Evolutionary conservation across 768 basidiomycete genomes (phyloP).

Genomic region (Lactifluus pinguis): DNA sequence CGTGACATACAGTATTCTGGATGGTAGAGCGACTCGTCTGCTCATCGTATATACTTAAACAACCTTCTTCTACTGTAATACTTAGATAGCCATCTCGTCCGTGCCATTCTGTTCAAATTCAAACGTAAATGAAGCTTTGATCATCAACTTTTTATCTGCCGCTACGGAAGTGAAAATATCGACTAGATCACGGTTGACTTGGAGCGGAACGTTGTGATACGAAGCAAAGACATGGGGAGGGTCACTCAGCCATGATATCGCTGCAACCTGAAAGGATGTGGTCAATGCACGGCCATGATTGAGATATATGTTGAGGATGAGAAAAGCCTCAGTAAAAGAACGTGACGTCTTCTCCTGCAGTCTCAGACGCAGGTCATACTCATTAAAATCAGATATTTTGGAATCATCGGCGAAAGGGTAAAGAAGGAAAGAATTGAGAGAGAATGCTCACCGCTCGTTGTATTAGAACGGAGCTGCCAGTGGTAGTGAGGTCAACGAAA

Average conservation of each 20-base stretch:
- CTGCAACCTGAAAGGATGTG: not conserved
- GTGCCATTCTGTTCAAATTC: too few relatives aligned
- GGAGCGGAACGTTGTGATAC: not conserved
- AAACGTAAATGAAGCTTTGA: too few relatives aligned
- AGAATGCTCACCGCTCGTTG: constrained; percentile 1
- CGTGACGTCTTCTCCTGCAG: constrained; percentile 15
- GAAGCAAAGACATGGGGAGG: not conserved
- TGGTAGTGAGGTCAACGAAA: not conserved
- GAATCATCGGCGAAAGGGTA: constrained; percentile 19
- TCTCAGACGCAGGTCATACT: constrained; percentile 25
- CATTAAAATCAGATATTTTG: constrained; percentile 28
- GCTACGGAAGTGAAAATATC: too few relatives aligned
- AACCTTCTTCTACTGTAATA: too few relatives aligned
- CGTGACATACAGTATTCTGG: too few relatives aligned
- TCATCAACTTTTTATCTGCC: too few relatives aligned
- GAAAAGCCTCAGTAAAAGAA: constrained; percentile 10
- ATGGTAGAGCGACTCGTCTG: too few relatives aligned
- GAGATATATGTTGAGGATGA: not conserved
- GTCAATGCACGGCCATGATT: not conserved
- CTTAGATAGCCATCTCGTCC: too few relatives aligned
- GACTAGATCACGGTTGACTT: too few relatives aligned
- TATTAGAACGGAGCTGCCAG: not conserved
- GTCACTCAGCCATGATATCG: too few relatives aligned
- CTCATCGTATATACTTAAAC: too few relatives aligned
- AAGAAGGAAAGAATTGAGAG: not conserved